Conservation (phyloP, 768 basidiomycete genomes). For the Suillus bovinus region DNA sequence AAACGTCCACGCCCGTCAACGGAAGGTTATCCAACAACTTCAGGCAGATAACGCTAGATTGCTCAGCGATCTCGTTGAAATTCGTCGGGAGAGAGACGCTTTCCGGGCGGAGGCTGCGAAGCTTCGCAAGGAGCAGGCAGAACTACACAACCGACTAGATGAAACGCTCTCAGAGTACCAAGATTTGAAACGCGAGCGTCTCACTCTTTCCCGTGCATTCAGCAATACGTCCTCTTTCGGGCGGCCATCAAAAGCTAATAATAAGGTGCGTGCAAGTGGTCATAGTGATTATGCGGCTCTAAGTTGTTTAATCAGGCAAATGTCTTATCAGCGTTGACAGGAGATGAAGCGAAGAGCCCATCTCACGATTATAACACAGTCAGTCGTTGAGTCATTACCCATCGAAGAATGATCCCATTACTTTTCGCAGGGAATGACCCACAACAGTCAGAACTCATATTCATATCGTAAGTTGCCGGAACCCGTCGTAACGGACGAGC, state of each 20-base stretch:
- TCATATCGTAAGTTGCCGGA: conserved; percentile 4
- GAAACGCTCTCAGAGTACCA: conserved; percentile 19
- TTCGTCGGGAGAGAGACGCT: conserved; percentile 29
- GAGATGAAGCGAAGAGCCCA: conserved; percentile 2
- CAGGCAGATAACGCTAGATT: conserved; percentile 26
- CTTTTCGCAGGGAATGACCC: not conserved
- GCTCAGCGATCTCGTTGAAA: conserved; percentile 24
- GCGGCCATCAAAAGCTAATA: conserved; percentile 1
- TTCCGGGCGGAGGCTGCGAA: conserved; percentile 24
- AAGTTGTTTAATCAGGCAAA: not conserved
- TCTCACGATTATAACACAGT: conserved; percentile 9
- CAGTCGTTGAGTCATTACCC: not conserved
- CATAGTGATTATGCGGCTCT: not conserved
- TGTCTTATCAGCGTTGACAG: conserved; percentile 1
- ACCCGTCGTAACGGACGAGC: not conserved
- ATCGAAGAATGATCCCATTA: not conserved
- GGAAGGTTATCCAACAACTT: conserved; percentile 25
- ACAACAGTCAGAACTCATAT: conserved; percentile 1
- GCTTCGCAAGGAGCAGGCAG: conserved; percentile 21
- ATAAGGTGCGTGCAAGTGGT: conserved; percentile 15
- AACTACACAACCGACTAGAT: conserved; percentile 23
- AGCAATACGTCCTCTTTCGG: not conserved
- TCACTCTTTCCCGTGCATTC: conserved; percentile 15
- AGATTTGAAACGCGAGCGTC: conserved; percentile 26
- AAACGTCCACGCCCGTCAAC: conserved; percentile 24